Percentiles rank a stretch among this genome's conserved stretches.
Conservation (phyloP, 345 rosid genomes). For the Eucalyptus viminalis region DNA sequence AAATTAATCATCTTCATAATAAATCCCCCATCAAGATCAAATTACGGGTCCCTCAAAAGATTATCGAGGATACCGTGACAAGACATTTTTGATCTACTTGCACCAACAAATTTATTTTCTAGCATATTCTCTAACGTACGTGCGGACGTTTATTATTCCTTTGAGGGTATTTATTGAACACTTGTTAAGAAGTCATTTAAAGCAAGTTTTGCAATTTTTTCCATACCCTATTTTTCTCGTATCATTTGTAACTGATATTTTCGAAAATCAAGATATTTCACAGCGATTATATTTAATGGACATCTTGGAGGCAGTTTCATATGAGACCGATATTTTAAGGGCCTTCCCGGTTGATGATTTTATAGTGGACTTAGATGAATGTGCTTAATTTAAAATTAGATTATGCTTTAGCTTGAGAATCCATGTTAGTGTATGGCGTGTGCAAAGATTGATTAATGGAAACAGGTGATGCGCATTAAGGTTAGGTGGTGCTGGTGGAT, state of each 20-base stretch:
- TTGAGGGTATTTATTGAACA: neutral
- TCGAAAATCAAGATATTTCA: neutral
- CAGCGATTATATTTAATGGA: neutral
- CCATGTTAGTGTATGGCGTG: neutral
- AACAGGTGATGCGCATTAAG: neutral
- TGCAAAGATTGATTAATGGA: neutral
- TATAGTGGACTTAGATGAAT: neutral
- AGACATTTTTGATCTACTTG: neutral
- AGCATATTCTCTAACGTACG: neutral
- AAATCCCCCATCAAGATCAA: neutral
- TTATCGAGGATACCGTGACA: neutral
- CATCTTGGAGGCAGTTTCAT: neutral
- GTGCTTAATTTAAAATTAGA: neutral
- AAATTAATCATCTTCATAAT: neutral
- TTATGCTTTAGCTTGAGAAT: neutral
- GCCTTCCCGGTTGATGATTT: neutral
- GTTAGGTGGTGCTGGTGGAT: slow-evolving; percentile 24
- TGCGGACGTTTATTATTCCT: neutral
- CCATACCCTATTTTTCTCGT: neutral
- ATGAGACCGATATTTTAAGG: neutral
- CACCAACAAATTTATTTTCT: neutral
- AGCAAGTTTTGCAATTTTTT: neutral
- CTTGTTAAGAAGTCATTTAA: neutral
- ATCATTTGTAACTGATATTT: neutral
- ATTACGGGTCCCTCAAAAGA: neutral